Base-by-base conservation (phyloP, 768 basidiomycete species). In the Nevesoporus exiguus region DNA sequence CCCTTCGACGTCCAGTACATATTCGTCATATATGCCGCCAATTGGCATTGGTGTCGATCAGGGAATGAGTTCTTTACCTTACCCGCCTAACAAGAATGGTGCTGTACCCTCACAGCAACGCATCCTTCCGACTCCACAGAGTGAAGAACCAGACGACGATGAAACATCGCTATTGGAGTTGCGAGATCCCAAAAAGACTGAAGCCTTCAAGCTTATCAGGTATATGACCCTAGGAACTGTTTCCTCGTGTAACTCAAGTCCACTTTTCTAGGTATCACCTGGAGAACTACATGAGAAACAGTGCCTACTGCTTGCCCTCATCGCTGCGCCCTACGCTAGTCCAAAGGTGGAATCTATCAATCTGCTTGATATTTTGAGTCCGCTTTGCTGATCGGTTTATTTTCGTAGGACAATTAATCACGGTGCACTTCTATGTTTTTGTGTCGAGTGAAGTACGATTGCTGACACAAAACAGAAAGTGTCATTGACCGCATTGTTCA, bases 401-500 rank as follows among this genome's bases (percentile, higher is more conserved):
- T 41, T 45, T 36, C 41, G 30, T 54, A 89, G 89, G 66, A 88
- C 88, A 7, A 80, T 97, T 31, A 87, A 93, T 42, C 94, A 97
- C 65, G 90, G 89, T 88, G 57, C 45, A 78, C 67, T 51, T 48
- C 7, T n/a, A 3, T 40, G 54, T 37, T 27, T 5, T 19, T 51
- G 9, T 48, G 50, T 33, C 27, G 36, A 45, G 52, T 47, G n/a
- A 43, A 29, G 43, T 39, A 22, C 13, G 15, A 19, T 3, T 41
- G 37, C 55, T 70, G 47, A 59, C 45, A 44, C 42, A 7, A 43
- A 63, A 11, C 64, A 93, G 94, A 95, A 68, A 88, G 90, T 61
- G 80, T 88, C n/a, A 92, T 97, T 62, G 94, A 97, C 68, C 83
- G 85, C 42, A 85, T 97, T 44, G 79, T 92, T 54, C 90, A 94